Base-by-base conservation (phyloP, 495 filamentous ascomycete genomes). In the Xylona heveae region DNA sequence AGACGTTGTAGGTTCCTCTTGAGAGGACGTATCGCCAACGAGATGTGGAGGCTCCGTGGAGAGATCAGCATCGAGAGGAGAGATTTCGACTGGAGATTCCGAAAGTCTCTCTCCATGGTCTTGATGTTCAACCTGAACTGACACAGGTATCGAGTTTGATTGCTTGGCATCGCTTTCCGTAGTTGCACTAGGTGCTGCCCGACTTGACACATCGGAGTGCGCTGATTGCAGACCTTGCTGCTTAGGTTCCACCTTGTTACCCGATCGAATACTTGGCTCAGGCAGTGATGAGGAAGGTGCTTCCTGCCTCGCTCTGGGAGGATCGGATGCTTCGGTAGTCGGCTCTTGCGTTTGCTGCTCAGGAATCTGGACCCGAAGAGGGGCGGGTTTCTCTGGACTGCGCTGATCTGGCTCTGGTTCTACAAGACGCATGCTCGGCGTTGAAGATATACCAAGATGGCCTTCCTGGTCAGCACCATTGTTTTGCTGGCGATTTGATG, bases 1-100 rank as follows among this genome's bases (percentile, higher is more conserved):
- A 5, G 67, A 65, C 1, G 72, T 76, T 12, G 69, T 68, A 14
- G 56, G 61, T 15, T 67, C 67, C 13, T 59, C 68, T 41, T 71
- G 66, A 32, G 71, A 71, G 13, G 74, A 72, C 9, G 59, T 66
- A 48, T 80, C 76, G 7, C 62, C 58, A 44, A 68, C 59, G 21
- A 81, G 57, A 17, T 63, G 63, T 3, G 70, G 71, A 6, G 65
- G 64, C 28, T 66, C 55, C 15, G 50, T 51, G 22, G 28, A 31
- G 33, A n/a, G 33, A 1, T 18, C 19, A 2, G 52, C 46, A 15
- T 47, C 53, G 14, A 61, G 46, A 7, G 66, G 71, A 6, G 78
- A 79, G 12, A 79, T 60, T 39, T 78, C 60, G 10, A 82, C 66
- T 8, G 82, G 82, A 5, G 79, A 88, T 43, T 85, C 83, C 0